phyloP scores from a whole-genome alignment of 2,329 filamentous ascomycete genomes.

The Claviceps pazoutovae region DNA sequence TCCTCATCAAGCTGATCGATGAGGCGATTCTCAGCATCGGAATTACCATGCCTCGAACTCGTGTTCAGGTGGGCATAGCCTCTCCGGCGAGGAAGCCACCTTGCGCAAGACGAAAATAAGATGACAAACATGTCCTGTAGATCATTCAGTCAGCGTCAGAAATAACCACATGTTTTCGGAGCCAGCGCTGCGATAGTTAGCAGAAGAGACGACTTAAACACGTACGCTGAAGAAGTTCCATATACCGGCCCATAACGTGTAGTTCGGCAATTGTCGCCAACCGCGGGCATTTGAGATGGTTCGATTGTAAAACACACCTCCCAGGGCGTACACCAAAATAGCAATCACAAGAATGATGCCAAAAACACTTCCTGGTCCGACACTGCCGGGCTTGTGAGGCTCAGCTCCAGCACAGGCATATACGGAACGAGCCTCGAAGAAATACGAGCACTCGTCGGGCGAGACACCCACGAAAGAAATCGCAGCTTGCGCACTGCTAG shows the following conservation, averaged over 20 bases:
- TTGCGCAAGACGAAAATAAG: constrained; percentile 53
- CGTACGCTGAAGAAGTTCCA: constrained; percentile 63
- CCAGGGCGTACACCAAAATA: constrained; percentile 75
- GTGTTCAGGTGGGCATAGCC: constrained; percentile 54
- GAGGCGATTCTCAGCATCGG: constrained; percentile 79
- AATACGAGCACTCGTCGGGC: constrained; percentile 84
- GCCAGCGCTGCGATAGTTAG: not conserved
- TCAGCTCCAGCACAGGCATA: constrained; percentile 61
- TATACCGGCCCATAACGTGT: constrained; percentile 80
- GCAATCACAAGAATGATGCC: constrained; percentile 69
- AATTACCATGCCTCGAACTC: constrained; percentile 34
- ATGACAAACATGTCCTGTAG: constrained; percentile 52
- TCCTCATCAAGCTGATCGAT: constrained; percentile 96
- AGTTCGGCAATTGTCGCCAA: constrained; percentile 92
- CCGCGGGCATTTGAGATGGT: constrained; percentile 88
- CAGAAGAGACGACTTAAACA: constrained; percentile 7
- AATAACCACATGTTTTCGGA: not conserved
- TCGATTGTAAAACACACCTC: constrained; percentile 89
- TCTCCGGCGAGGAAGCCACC: constrained; percentile 47
- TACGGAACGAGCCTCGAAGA: constrained; percentile 81
- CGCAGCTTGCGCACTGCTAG: constrained; percentile 50
- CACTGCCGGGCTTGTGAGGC: constrained; percentile 57
- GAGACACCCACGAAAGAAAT: constrained; percentile 74
- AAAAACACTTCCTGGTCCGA: constrained; percentile 65
- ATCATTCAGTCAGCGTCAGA: not conserved